A percentile compares a stretch with the other conserved stretches of the same genome.
These are phyloP conservation scores for Beauveria bassiana DNA, from an alignment of 2,329 filamentous ascomycete species.

Conservation along the genomic window DNA sequence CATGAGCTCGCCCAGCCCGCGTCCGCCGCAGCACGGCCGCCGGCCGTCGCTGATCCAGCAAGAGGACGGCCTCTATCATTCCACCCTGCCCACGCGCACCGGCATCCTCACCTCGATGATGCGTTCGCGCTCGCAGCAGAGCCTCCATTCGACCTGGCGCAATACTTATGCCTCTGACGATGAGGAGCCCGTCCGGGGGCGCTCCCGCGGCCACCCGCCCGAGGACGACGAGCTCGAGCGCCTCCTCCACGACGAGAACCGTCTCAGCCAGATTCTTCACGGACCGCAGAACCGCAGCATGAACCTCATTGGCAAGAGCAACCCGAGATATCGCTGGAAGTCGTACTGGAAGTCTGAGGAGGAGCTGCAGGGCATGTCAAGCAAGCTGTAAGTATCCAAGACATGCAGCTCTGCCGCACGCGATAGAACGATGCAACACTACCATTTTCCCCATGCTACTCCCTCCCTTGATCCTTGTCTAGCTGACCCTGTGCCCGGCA, in stretches of 20 bases:
- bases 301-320: constrained; percentile 81
- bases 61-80: constrained; percentile 25
- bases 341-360: constrained; percentile 78
- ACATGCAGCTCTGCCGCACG: not conserved
- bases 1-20: constrained; percentile 12
- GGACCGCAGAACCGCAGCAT: constrained; percentile 73
- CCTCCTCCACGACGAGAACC: constrained; percentile 46
- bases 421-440: not conserved
- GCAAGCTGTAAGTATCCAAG: constrained; percentile 47
- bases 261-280: constrained; percentile 50
- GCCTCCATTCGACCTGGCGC: constrained; percentile 21
- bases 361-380: constrained; percentile 63
- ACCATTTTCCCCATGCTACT: not conserved
- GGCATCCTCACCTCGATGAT: constrained; percentile 31
- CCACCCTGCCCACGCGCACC: constrained; percentile 28
- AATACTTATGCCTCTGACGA: constrained; percentile 15
- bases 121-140: constrained; percentile 29
- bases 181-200: constrained; percentile 11
- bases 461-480: not conserved
- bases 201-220: constrained; percentile 17
- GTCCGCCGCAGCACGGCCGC: constrained; percentile 16
- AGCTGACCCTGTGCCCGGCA: constrained; percentile 21
- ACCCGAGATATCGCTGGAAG: constrained; percentile 79
- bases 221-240: constrained; percentile 38
- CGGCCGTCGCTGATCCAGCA: constrained; percentile 25